Conservation (phyloP, 2,329 filamentous ascomycete species). For the Mycosphaerella sp. region DNA sequence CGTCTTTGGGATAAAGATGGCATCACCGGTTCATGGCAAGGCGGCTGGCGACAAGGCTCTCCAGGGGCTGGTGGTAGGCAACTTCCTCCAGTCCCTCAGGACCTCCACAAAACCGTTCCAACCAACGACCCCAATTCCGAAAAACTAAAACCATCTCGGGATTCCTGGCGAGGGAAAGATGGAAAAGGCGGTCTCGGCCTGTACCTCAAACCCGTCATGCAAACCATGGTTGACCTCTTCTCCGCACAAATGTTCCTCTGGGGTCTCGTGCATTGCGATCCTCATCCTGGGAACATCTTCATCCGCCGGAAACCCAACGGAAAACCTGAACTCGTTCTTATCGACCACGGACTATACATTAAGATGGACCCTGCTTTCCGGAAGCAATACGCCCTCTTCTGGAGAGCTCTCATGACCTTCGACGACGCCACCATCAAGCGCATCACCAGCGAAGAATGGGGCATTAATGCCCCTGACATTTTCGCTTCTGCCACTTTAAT, state of each 20-base stretch:
- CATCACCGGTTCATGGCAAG: conserved; percentile 70
- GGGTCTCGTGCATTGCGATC: conserved; percentile 93
- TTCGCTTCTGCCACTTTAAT: conserved; percentile 88
- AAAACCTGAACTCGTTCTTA: conserved; percentile 83
- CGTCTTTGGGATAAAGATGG: conserved; percentile 86
- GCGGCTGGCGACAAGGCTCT: conserved; percentile 67
- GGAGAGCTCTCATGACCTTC: conserved; percentile 89
- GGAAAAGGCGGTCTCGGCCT: conserved; percentile 78
- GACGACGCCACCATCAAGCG: conserved; percentile 73
- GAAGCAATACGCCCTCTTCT: conserved; percentile 80
- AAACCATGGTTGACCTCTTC: conserved; percentile 92
- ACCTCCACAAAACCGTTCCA: conserved; percentile 20
- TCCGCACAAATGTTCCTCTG: conserved; percentile 97
- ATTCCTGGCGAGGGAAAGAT: conserved; percentile 66
- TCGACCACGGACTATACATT: conserved; percentile 95
- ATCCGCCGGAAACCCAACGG: conserved; percentile 77
- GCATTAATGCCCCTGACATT: conserved; percentile 79
- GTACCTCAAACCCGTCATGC: conserved; percentile 81
- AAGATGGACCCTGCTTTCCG: conserved; percentile 79
- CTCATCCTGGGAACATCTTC: conserved; percentile 96
- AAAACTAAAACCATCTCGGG: conserved; percentile 71
- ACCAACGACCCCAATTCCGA: conserved; percentile 50
- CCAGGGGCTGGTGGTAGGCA: conserved; percentile 67
- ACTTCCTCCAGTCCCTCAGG: conserved; percentile 46
- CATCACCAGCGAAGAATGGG: conserved; percentile 72